phyloP scores from a whole-genome alignment of 306 rosid genomes.

The Myrica gale region DNA sequence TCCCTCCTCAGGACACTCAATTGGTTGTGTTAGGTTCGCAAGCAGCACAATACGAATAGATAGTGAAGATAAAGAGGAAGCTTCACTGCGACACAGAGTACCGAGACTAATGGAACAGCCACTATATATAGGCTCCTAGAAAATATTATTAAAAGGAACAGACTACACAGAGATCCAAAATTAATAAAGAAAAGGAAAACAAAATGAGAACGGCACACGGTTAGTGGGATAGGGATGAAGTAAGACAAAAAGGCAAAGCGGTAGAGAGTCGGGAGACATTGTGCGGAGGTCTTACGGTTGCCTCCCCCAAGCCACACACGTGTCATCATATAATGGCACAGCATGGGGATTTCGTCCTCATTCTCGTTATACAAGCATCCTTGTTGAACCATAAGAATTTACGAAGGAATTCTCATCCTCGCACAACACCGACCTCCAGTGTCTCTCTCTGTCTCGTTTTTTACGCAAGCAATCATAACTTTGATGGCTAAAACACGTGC shows the following conservation, averaged over 20 bases:
- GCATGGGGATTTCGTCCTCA: constrained; percentile 2
- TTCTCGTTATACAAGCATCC: neutral
- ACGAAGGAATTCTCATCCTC: constrained; percentile 2
- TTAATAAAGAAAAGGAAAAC: neutral
- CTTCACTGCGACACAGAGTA: neutral
- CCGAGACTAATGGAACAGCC: neutral
- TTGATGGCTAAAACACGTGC: constrained; percentile 39
- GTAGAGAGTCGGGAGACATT: neutral
- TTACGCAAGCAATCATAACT: constrained; percentile 53
- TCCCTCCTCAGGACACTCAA: neutral
- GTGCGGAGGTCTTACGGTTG: neutral
- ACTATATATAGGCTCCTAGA: constrained; percentile 21
- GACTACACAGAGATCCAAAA: neutral
- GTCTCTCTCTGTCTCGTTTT: constrained; percentile 20
- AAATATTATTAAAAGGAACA: neutral
- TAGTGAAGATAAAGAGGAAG: neutral
- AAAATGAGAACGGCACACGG: neutral
- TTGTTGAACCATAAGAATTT: neutral
- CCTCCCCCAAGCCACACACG: constrained; percentile 11
- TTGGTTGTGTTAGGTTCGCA: neutral
- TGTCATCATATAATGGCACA: neutral
- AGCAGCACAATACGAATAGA: neutral
- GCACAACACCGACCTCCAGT: neutral
- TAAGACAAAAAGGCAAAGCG: constrained; percentile 38
- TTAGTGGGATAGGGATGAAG: constrained; percentile 21